Evolutionary conservation across 225 moss, liverwort and hornwort species (phyloP).

Genomic region (Neckera pumila): DNA sequence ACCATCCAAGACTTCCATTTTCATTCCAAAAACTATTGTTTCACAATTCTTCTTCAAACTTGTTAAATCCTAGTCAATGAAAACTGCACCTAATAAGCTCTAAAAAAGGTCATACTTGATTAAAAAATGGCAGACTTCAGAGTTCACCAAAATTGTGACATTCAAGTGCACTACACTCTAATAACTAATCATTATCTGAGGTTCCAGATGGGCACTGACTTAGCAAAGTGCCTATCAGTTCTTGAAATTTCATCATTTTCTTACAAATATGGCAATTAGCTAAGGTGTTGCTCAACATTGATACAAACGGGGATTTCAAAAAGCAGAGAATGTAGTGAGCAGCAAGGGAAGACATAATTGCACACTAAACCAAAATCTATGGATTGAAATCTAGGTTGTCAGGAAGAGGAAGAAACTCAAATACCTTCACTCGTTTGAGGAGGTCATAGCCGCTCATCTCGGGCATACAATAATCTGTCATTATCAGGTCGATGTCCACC

Average conservation of each 20-base stretch:
- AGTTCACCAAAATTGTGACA: background rate
- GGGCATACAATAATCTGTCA: conserved; percentile 89
- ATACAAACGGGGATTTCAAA: background rate
- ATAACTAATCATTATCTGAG: background rate
- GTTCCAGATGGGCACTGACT: too few species aligned
- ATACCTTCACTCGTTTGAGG: conserved; percentile 66
- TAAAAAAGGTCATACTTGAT: background rate
- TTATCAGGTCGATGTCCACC: conserved; percentile 59
- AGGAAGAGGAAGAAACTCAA: background rate
- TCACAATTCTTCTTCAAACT: background rate
- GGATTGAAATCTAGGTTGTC: background rate
- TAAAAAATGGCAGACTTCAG: background rate
- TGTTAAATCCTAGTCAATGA: background rate
- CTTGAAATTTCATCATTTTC: background rate
- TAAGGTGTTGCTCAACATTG: background rate
- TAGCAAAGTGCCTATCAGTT: background rate
- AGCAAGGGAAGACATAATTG: background rate
- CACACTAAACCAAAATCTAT: background rate
- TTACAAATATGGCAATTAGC: background rate
- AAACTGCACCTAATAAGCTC: background rate
- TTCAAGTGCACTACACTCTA: background rate
- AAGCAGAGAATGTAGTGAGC: background rate
- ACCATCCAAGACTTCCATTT: background rate
- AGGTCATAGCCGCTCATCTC: conserved; percentile 87
- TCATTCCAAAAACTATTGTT: background rate